Evolutionary conservation across 2,329 filamentous ascomycete species (phyloP), one percentile per base, ranked within the genome.

Genomic region (Leptodontidium sp.): DNA sequence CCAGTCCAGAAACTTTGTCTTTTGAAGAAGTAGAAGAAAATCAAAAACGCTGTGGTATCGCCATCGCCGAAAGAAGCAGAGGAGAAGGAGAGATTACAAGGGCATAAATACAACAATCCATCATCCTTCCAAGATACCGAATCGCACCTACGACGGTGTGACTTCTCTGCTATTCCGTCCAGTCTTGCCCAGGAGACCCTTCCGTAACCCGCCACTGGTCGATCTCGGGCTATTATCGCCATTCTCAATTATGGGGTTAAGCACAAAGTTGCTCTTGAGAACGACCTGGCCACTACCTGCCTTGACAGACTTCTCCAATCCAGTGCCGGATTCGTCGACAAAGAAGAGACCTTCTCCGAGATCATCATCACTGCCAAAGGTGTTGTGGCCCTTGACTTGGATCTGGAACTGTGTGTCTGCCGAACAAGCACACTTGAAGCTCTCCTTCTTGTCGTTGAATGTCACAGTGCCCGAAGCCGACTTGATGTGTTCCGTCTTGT

Each of bases 401-500:
- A 99, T 79, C 78, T 93, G 92, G 86, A 98, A 98, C 77, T 93
- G 90, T 26, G 92, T 86, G 75, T 98, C 95, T 1, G 95, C 90
- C 0, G 90, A 87, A 81, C 94, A 97, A 12, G 86, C 84, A 26
- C 92, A 85, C 76, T 90, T 94, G 84, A 96, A 95, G 0, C 88
- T 90, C 79, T 97, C 93, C 53, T 77, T 77, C 71, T 82, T 80
- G 61, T 85, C 82, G 71, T 93, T 90, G 79, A 89, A 97, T 21
- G 83, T 85, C 70, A 93, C 87, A 3, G 85, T 82, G 1, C 91
- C 93, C 1, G 83, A 83, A 2, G 87, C 82, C 0, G 90, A 86
- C 80, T 97, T 97, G 82, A 92, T 88, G 72, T 96, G 91, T 79
- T 97, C 97, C 26, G 94, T 98, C 84, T 98, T 98, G 82, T 94